Base-by-base conservation (phyloP, 1,139 yeast species). In the Saccharomyces hybrid region DNA sequence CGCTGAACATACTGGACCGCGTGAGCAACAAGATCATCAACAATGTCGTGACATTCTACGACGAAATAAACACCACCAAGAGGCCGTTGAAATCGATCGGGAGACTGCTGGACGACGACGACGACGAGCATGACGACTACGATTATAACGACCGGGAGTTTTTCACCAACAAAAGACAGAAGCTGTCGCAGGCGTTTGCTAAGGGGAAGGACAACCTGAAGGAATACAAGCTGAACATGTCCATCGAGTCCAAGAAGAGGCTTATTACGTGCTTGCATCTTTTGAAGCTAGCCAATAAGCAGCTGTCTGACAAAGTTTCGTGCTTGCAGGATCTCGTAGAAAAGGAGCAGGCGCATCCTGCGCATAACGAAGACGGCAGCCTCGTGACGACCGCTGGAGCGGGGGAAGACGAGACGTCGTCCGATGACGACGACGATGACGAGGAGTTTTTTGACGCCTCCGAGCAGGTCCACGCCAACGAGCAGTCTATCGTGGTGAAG, bases 231-330 rank as follows among this genome's bases (percentile, higher is more conserved):
- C 63, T 79, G 19, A 71, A 66, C 49, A 72, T 81, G 64, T 78
- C 85, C 1, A 75, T 78, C 52, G 95, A 88, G 63, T 83, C 90
- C 2, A 82, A 84, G 58, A 83, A 82, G 61, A 78, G 89, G 58
- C 70, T 88, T 52, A 81, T 88, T 51, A 84, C 88, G 55, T 84
- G 95, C 62, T 74, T 88, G 54, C 88, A 86, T 57, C 73, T 89
- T 58, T 75, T 88, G 57, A 82, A 85, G 65, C 76, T 87, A 49
- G 96, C 96, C 7, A 88, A 86, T 65, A 84, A 82, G 58, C 86
- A 84, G 58, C 78, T 88, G 29, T 82, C 82, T 41, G 71, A 78
- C 46, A 85, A 86, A 64, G 86, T 87, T n/a, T 72, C 72, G 54
- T 78, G 76, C 55, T 74, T 88, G 51, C 91, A 86, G 64, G 75